phyloP scores from a whole-genome alignment of 768 basidiomycete genomes.

The Termitomyces sp. region DNA sequence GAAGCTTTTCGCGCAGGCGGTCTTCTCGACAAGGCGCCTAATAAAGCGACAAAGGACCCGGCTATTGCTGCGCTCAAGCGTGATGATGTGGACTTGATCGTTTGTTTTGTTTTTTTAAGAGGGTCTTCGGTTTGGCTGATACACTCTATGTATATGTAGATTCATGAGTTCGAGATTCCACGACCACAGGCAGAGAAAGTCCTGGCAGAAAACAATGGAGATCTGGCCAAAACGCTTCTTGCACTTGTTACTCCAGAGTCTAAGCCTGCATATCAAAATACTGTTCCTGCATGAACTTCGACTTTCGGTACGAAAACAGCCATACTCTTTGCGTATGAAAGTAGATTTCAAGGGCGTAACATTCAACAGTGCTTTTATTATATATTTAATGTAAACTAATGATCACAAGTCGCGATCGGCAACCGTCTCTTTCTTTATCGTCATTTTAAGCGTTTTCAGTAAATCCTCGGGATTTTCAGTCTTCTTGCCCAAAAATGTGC shows the following conservation, averaged over 20 bases:
- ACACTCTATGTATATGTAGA: conserved; percentile 30
- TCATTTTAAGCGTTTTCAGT: not conserved
- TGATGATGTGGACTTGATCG: conserved; percentile 64
- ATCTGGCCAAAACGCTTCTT: conserved; percentile 45
- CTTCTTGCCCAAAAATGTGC: not conserved
- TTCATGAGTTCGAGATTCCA: conserved; percentile 61
- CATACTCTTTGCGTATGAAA: not conserved
- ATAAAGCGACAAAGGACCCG: conserved; percentile 41
- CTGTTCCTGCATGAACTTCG: not conserved
- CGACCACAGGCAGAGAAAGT: conserved; percentile 55
- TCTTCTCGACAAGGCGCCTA: conserved; percentile 51
- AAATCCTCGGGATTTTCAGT: rapidly evolving
- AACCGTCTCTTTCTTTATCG: not conserved
- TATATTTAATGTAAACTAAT: not conserved
- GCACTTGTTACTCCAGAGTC: conserved; percentile 27
- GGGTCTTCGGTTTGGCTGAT: not conserved
- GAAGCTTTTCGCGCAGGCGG: conserved; percentile 55
- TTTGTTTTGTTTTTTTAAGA: conserved; percentile 23
- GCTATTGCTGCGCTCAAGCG: conserved; percentile 36
- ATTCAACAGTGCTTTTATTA: not conserved
- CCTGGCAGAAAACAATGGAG: conserved; percentile 47
- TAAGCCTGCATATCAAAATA: not conserved
- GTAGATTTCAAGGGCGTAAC: not conserved
- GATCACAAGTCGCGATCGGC: not conserved
- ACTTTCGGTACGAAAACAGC: not conserved